Conservation (phyloP, 1,139 yeast species). For the Yamadazyma atmosphaerica region DNA sequence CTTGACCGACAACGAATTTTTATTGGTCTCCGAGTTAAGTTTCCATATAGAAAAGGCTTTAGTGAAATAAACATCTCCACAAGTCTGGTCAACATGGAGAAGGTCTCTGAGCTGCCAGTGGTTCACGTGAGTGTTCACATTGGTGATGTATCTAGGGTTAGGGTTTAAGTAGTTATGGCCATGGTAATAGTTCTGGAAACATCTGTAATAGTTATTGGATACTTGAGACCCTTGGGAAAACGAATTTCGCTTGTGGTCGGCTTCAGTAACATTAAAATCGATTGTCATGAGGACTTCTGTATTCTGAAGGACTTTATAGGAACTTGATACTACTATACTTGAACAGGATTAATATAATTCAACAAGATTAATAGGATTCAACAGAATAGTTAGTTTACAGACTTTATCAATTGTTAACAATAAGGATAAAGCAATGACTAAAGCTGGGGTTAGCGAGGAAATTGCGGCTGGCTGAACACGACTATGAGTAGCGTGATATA, state of each 20-base stretch:
- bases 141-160: slow-evolving; percentile 36
- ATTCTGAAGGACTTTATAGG: no score
- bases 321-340: not conserved
- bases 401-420: no score
- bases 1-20: no score
- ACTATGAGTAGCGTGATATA: no score
- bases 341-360: not conserved
- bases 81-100: slow-evolving; percentile 43
- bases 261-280: slow-evolving; percentile 6
- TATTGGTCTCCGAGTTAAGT: slow-evolving; percentile 11
- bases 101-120: slow-evolving; percentile 92
- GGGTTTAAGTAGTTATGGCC: slow-evolving; percentile 40
- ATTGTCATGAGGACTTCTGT: no score
- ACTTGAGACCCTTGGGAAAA: not conserved
- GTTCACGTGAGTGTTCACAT: slow-evolving; percentile 38
- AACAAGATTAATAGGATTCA: no score
- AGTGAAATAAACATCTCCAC: slow-evolving; percentile 35
- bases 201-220: slow-evolving; percentile 17
- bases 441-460: slow-evolving; percentile 4
- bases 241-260: slow-evolving; percentile 5
- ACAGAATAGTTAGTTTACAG: no score
- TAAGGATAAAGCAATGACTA: not conserved
- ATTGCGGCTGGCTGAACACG: not conserved
- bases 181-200: slow-evolving; percentile 49
- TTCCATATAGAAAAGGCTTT: slow-evolving; percentile 31